Percentiles rank a stretch among this genome's conserved stretches.
These are phyloP conservation scores for Serendipita sp. DNA, from an alignment of 768 basidiomycete genomes.

Conservation along the genomic window DNA sequence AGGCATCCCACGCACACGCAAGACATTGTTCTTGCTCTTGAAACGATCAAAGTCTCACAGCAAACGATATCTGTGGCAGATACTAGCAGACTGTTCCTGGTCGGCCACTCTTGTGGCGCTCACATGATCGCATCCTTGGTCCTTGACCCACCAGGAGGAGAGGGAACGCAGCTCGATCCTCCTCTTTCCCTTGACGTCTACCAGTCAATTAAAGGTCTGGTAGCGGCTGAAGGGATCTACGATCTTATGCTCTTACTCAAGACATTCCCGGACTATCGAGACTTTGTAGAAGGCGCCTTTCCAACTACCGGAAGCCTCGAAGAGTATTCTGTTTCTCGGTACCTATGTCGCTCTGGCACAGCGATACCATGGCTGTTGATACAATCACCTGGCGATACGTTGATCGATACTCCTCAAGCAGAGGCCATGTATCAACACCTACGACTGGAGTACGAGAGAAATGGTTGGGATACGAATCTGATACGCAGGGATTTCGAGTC, in stretches of 20 bases:
- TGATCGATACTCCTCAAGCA: constrained; percentile 50
- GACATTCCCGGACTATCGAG: constrained; percentile 48
- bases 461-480: constrained; percentile 13
- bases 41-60: constrained; percentile 27
- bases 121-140: constrained; percentile 65
- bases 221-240: constrained; percentile 64
- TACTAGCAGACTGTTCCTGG: constrained; percentile 24
- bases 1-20: constrained; percentile 55
- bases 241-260: constrained; percentile 48
- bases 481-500: constrained; percentile 22
- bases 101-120: constrained; percentile 71
- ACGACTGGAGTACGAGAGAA: constrained; percentile 20
- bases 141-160: constrained; percentile 29
- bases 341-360: constrained; percentile 9
- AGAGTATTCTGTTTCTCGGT: constrained; percentile 11
- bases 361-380: constrained; percentile 51
- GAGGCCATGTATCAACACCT: constrained; percentile 42
- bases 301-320: constrained; percentile 16
- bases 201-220: constrained; percentile 31
- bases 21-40: constrained; percentile 32
- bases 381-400: constrained; percentile 56
- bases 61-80: constrained; percentile 21
- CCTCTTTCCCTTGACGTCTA: not conserved
- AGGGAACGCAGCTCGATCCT: not conserved
- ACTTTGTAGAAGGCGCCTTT: constrained; percentile 50